Base-by-base conservation (phyloP, 2,329 filamentous ascomycete species). In the Pseudogymnoascus sp. region DNA sequence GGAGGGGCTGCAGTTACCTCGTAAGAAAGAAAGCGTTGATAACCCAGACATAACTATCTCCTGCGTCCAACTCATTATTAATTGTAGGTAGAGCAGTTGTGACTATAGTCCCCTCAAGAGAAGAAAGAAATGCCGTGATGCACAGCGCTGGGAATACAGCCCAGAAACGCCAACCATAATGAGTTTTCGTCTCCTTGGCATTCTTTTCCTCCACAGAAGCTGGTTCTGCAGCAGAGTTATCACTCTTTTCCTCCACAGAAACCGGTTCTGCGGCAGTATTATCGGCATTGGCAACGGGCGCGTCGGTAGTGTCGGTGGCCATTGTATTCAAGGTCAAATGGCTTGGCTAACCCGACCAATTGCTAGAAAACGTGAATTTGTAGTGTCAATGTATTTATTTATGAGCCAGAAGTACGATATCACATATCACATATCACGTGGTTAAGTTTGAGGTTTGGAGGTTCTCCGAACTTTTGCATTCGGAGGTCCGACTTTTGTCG, bases 11-110 rank as follows among this genome's bases (percentile, higher is more conserved):
- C 35, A 18, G 14, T 16, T 28, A 33, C 20, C n/a, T 61, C 18
- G 18, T 43, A 18, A 67, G 35, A 54, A 65, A 65, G 58, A 59
- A 63, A 11, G 35, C 60, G 47, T 67, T 67, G 12, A 62, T 30
- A 16, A 57, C 36, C 63, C 64, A 67, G 4, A 64, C 37, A 30
- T 65, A 68, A 14, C 22, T n/a, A 4, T 57, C 35, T 1, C 37
- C 38, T 7, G n/a, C 41, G n/a, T 58, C 37, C 4, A 67, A 38
- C 9, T 64, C 61, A 9, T 57, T 8, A 12, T 61, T 47, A n/a
- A 68, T 67, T 3, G 62, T 62, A 11, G 64, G 66, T 1, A 68
- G 37, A 30, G 60, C 60, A 6, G 63, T 68, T 4, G 64, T 61
- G 1, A 63, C 5, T 18, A 65, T 43, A 3, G 65, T 63, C 6